Base-by-base conservation (phyloP, 768 basidiomycete genomes). In the Calvatia gigantea region DNA sequence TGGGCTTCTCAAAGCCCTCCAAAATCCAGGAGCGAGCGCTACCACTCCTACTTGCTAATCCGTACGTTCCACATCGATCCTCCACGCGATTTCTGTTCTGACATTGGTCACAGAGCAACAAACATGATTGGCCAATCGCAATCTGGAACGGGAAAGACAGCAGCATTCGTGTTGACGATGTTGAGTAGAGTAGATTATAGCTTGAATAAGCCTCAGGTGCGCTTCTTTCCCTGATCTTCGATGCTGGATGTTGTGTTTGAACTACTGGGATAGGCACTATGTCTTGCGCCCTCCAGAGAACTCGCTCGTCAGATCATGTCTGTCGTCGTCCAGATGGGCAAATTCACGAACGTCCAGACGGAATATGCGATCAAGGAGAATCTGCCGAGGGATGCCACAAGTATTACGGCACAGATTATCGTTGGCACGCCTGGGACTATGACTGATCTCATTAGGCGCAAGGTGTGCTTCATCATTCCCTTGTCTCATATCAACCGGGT, bases 71-170 rank as follows among this genome's bases (percentile, higher is more conserved):
- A 41, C 39, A 9, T 45, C 5, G 2, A 29, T 29, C 27, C 23
- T 42, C 41, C 21, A 14, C 25, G 17, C 11, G 11, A 11, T 21
- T 23, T 12, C 2, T 12, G 6, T 23, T 21, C n/a, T 41, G 25
- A 42, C 12, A 3, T 3, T 17, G n/a, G 17, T 50, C 60, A n/a
- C 66, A 99, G 96, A n/a, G 89, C 96, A 9, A 88, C 86, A 50
- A 98, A 98, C 72, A 95, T 98, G 89, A 98, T 98, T 67, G 97
- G 94, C 15, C 97, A 99, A 74, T 98, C 95, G 49, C 97, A 99
- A 66, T 98, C 97, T 31, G 97, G 97, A 35, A 99, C 97, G 7
- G 97, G 97, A 46, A 99, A 99, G 76, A 98, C 97, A 2, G 97
- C 97, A 3, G 97, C 97, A 8, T 99, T 99, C 69, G 92, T 94